Base-by-base conservation (phyloP, 352 stramenopile genomes). In the Phytopythium delawarense region DNA sequence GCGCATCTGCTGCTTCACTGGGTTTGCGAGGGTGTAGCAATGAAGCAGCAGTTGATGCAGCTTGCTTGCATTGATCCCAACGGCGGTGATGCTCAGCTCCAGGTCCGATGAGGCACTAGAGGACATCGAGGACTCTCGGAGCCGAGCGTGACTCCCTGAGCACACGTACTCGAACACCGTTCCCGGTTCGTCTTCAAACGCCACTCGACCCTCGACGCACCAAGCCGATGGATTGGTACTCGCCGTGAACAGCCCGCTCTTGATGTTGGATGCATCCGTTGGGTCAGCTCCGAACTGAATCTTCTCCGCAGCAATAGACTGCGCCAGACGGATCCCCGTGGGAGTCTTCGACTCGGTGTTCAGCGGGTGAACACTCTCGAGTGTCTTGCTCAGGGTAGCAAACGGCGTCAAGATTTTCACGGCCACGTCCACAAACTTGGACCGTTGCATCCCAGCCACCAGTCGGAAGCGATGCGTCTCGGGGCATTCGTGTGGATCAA, bases 101-200 rank as follows among this genome's bases (percentile, higher is more conserved):
- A 87, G 50, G 23, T 34, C 7, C 25, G 21, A 18, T 21, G 5
- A 32, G 28, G 28, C 23, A 15, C 35, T 15, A 16, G 28, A 39
- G n/a, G 28, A 7, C 2, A 28, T 1, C 34, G 30, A 11, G 21
- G 53, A 16, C 35, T 28, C 59, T 44, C 69, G 75, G 34, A 87
- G 63, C 18, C 71, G 70, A 39, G 76, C 66, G 23, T 74, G 79
- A 6, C 70, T 74, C 1, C 81, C 84, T 6, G 81, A 87, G 2
- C 78, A 88, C 15, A 84, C 54, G 61, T 89, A 90, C 44, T 81
- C 64, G 48, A 82, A 89, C n/a, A 79, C 64, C 3, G 54, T 75
- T 7, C 52, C 50, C 6, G 34, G 53, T 28, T 91, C 80, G 42
- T 84, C 69, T 4, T 72, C 67, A 56, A 93, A 91, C 5, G 62